A percentile compares a stretch with the other conserved stretches of the same genome.
Conservation (phyloP, 768 basidiomycete species). For the Russula virescens region DNA sequence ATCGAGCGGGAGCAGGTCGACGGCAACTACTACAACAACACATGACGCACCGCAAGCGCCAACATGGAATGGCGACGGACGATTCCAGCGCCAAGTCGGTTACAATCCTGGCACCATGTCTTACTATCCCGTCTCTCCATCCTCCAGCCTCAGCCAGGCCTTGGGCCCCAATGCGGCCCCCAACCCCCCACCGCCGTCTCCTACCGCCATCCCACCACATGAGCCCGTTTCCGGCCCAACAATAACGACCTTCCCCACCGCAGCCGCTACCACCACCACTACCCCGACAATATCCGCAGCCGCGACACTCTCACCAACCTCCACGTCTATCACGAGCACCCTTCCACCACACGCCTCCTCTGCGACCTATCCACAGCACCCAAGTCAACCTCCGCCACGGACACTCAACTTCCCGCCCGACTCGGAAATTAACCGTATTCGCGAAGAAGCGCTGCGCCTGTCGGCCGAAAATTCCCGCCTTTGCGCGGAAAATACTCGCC, state of each 20-base stretch:
- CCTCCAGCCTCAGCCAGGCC: conserved; percentile 23
- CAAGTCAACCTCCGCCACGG: conserved; percentile 2
- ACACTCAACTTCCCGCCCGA: conserved; percentile 8
- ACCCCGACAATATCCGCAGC: conserved; percentile 16
- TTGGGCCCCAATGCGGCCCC: conserved; percentile 17
- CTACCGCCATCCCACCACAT: conserved; percentile 11
- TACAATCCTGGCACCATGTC: conserved; percentile 19
- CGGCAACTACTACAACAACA: conserved; percentile 7
- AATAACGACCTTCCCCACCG: conserved; percentile 2
- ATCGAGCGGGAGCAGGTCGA: conserved; percentile 16
- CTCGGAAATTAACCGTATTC: conserved; percentile 15
- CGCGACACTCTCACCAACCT: conserved; percentile 14
- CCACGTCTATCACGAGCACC: conserved; percentile 16
- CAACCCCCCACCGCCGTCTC: conserved; percentile 17
- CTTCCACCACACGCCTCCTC: conserved; percentile 8
- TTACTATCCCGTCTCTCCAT: conserved; percentile 19
- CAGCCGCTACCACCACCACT: not conserved
- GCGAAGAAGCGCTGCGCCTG: conserved; percentile 21
- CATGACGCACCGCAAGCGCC: conserved; percentile 19
- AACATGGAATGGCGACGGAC: conserved; percentile 14
- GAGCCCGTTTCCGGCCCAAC: conserved; percentile 3
- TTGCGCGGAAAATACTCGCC: conserved; percentile 19
- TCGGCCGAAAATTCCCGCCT: conserved; percentile 24
- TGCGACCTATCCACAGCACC: conserved; percentile 6
- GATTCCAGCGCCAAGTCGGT: conserved; percentile 18